Evolutionary conservation across 139 green algal genomes (phyloP), one percentile per base, ranked within the genome.

Genomic region (Tetraselmis striata): DNA sequence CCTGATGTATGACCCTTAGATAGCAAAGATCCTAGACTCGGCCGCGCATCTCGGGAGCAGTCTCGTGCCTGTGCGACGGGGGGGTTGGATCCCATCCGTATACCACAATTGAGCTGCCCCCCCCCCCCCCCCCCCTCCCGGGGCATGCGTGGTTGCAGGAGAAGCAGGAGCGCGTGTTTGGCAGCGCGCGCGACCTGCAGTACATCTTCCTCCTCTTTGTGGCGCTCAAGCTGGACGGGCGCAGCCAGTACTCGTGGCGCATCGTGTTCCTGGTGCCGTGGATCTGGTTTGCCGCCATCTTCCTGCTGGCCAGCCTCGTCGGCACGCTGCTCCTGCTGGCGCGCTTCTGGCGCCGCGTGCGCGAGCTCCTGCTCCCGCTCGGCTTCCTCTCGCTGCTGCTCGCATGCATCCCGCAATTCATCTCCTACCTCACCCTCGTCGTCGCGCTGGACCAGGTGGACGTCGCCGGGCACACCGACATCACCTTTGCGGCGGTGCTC

Each of bases 241-340:
- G 83, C 29, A 86, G 77, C 45, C 59, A 5, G 67, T 90, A 87
- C 78, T 87, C 87, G 2, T 93, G 90, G 90, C 80, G 78, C 25
- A 58, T 93, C 59, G 86, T 91, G 31, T 92, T 93, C 83, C 85
- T 93, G 32, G 83, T 93, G 25, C 90, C 90, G 1, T 92, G 88
- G 88, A 86, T 91, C 67, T 91, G 88, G 87, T 91, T 93, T 80
- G 80, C 76, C 58, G 76, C 76, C 2, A 32, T 93, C n/a, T 83
- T 89, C 26, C 77, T 92, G 31, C 83, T 87, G 11, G 84, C 87
- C 24, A 28, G 77, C 1, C 80, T 90, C 79, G 89, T 90, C 31
- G 79, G 87, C 29, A 80, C 30, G 23, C 81, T 85, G 67, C 80
- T 86, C 76, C 75, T 85, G 81, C 88, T 80, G 83, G 87, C 83